Conservation (phyloP, 2,329 filamentous ascomycete genomes). For the Calonectria hongkongensis region DNA sequence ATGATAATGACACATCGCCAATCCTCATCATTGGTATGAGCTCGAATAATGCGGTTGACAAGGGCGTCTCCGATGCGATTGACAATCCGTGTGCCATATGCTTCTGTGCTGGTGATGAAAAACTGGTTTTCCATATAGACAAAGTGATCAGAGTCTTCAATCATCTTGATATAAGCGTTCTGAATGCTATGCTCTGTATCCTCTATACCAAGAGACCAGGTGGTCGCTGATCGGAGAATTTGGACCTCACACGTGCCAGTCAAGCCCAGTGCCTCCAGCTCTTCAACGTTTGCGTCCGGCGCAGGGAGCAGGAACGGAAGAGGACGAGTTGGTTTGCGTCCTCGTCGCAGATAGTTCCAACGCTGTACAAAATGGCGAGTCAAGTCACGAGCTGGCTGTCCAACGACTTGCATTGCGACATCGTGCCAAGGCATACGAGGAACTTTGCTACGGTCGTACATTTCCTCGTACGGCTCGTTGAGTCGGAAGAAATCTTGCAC, state of each 20-base stretch:
- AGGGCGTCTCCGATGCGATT: slow-evolving; percentile 97
- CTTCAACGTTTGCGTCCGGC: slow-evolving; percentile 90
- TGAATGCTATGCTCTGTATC: slow-evolving; percentile 96
- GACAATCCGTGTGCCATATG: slow-evolving; percentile 89
- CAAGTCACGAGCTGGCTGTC: slow-evolving; percentile 94
- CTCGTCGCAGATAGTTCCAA: slow-evolving; percentile 97
- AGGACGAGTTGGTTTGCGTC: slow-evolving; percentile 93
- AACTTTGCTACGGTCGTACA: slow-evolving; percentile 94
- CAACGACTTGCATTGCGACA: slow-evolving; percentile 97
- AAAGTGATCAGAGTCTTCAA: slow-evolving; percentile 95
- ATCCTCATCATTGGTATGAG: slow-evolving; percentile 87
- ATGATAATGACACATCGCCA: slow-evolving; percentile 95
- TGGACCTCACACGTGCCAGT: slow-evolving; percentile 97
- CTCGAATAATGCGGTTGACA: slow-evolving; percentile 91
- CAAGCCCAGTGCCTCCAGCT: slow-evolving; percentile 90
- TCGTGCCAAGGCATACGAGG: slow-evolving; percentile 99
- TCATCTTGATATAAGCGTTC: slow-evolving; percentile 95
- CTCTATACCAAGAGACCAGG: slow-evolving; percentile 94
- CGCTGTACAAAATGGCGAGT: slow-evolving; percentile 97
- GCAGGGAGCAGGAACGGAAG: slow-evolving; percentile 95
- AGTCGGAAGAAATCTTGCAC: slow-evolving; percentile 96
- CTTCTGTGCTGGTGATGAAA: slow-evolving; percentile 94
- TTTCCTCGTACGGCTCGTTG: slow-evolving; percentile 96
- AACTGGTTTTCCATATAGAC: slow-evolving; percentile 99
- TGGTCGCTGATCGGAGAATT: slow-evolving; percentile 90